These are phyloP conservation scores for Malus hybrid DNA, from an alignment of 331 rosid species.

Conservation along the genomic window DNA sequence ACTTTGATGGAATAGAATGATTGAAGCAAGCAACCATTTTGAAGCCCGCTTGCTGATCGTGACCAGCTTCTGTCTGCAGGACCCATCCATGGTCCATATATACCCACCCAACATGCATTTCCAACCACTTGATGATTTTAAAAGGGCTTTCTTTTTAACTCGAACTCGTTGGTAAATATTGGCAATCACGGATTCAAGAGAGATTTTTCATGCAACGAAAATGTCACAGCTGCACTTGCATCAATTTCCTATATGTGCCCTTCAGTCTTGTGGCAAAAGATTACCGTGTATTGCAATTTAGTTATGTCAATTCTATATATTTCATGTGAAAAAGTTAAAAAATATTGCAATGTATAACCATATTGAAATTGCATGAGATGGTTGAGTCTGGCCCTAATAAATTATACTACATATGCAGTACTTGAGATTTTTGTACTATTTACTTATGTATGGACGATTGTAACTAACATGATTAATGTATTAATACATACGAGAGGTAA, in stretches of 20 bases:
- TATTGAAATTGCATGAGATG: too few relatives aligned
- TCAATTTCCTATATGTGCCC: not conserved
- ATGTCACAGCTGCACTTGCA: not conserved
- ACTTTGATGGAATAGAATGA: conserved; percentile 1
- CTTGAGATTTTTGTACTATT: too few relatives aligned
- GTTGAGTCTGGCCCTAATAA: too few relatives aligned
- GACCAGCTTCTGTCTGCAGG: conserved; percentile 14
- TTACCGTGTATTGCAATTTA: not conserved
- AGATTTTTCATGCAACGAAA: not conserved
- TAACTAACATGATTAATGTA: too few relatives aligned
- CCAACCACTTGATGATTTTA: not conserved
- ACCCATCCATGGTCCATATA: conserved; percentile 4
- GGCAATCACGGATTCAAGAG: rapidly evolving
- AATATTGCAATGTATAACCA: too few relatives aligned
- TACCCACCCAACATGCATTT: not conserved
- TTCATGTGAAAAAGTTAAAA: too few relatives aligned
- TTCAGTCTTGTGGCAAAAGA: too few relatives aligned
- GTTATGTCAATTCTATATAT: too few relatives aligned
- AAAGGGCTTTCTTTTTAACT: not conserved
- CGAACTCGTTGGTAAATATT: not conserved
- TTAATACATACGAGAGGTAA: too few relatives aligned
- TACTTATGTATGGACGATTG: too few relatives aligned
- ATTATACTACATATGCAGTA: too few relatives aligned
- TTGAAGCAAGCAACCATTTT: conserved; percentile 17
- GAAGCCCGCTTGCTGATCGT: conserved; percentile 1